Evolutionary conservation across 2,329 filamentous ascomycete species (phyloP).

Genomic region (Colletotrichum magnum): DNA sequence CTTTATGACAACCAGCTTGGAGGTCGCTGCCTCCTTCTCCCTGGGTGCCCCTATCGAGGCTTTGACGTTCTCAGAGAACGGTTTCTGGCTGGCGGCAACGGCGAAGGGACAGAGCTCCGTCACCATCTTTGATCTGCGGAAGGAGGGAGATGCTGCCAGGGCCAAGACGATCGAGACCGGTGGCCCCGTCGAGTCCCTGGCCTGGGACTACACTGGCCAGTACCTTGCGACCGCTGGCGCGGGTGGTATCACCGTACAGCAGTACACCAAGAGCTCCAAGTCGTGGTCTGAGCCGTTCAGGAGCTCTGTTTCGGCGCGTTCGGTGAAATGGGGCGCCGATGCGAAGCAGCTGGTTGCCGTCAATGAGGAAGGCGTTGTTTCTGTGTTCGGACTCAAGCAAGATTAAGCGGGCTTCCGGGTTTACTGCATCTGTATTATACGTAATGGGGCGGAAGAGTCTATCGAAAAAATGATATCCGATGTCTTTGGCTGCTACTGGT

Average conservation of each 20-base stretch:
- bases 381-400: conserved; percentile 74
- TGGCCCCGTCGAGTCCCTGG: conserved; percentile 79
- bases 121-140: conserved; percentile 92
- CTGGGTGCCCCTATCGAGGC: conserved; percentile 79
- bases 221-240: conserved; percentile 88
- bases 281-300: conserved; percentile 89
- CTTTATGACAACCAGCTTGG: conserved; percentile 86
- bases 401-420: conserved; percentile 36
- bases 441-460: conserved; percentile 26
- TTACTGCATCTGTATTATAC: conserved; percentile 30
- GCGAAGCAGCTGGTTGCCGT: conserved; percentile 83
- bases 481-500: conserved; percentile 19
- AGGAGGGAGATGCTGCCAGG: conserved; percentile 84
- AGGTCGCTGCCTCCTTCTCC: conserved; percentile 81
- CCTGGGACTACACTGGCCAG: conserved; percentile 96
- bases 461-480: conserved; percentile 37
- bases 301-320: conserved; percentile 79
- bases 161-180: conserved; percentile 91
- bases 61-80: conserved; percentile 94
- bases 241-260: conserved; percentile 86
- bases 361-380: conserved; percentile 81
- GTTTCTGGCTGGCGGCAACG: conserved; percentile 92
- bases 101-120: conserved; percentile 83
- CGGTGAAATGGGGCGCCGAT: conserved; percentile 82
- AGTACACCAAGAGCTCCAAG: conserved; percentile 90